These are phyloP conservation scores for Xerocomus spinulosus DNA, from an alignment of 768 basidiomycete genomes.

Conservation along the genomic window DNA sequence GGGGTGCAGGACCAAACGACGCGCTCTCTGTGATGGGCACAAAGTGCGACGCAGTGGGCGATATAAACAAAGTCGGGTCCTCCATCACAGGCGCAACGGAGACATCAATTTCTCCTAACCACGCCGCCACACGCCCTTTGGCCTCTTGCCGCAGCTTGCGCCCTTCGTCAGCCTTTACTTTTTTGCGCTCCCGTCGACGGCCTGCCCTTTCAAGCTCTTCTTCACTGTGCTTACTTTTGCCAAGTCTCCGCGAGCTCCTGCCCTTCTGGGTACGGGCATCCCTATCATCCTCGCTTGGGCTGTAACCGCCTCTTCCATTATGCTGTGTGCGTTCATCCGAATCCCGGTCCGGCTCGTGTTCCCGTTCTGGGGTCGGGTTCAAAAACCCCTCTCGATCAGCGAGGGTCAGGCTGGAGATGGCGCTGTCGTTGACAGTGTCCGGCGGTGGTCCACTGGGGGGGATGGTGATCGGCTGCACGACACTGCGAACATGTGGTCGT, in stretches of 20 bases:
- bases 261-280: slow-evolving; percentile 30
- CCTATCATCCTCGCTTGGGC: slow-evolving; percentile 30
- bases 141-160: slow-evolving; percentile 42
- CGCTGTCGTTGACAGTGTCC: slow-evolving; percentile 38
- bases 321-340: slow-evolving; percentile 33
- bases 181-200: slow-evolving; percentile 26
- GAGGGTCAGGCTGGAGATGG: slow-evolving; percentile 45
- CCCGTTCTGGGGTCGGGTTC: slow-evolving; percentile 13
- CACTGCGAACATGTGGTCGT: slow-evolving; percentile 34
- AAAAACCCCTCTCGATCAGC: slow-evolving; percentile 26
- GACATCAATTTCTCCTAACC: slow-evolving; percentile 65
- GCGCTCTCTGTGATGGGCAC: slow-evolving; percentile 23
- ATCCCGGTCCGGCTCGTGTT: slow-evolving; percentile 29
- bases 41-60: slow-evolving; percentile 28
- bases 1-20: slow-evolving; percentile 15
- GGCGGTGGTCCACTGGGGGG: slow-evolving; percentile 26
- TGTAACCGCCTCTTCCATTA: slow-evolving; percentile 19
- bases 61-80: slow-evolving; percentile 31
- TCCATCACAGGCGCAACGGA: slow-evolving; percentile 47
- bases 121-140: slow-evolving; percentile 72
- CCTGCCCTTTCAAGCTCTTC: slow-evolving; percentile 25
- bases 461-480: slow-evolving; percentile 38
- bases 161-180: slow-evolving; percentile 34
- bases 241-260: slow-evolving; percentile 17
- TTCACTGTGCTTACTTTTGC: slow-evolving; percentile 24